Percentiles rank a stretch among this genome's conserved stretches.
phyloP scores from a whole-genome alignment of 805 yeast genomes.

The Cyberlindnera euphorbiae region DNA sequence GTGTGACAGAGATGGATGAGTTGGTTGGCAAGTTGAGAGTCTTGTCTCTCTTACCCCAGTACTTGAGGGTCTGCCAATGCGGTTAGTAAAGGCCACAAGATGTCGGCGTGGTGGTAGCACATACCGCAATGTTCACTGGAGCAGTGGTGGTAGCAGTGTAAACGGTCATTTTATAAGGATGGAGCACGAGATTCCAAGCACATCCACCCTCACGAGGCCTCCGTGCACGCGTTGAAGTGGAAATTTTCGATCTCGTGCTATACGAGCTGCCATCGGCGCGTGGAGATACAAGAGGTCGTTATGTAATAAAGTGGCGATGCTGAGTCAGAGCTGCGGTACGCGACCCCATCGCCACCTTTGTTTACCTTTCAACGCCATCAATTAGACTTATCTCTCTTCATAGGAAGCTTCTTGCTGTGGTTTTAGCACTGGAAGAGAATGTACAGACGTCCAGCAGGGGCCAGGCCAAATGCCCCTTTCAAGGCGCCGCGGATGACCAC shows the following conservation, averaged over 20 bases:
- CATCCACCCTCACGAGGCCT: too few relatives aligned
- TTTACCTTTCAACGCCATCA: too few relatives aligned
- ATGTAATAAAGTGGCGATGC: too few relatives aligned
- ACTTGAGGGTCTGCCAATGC: conserved; percentile 68
- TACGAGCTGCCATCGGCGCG: conserved; percentile 2
- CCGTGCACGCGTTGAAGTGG: background rate
- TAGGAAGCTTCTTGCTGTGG: too few relatives aligned
- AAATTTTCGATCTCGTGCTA: conserved; percentile 2
- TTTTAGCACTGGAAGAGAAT: background rate
- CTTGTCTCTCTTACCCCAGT: conserved; percentile 98
- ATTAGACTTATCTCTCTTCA: too few relatives aligned
- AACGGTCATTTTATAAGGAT: conserved; percentile 38
- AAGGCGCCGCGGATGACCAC: conserved; percentile 15
- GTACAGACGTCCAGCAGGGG: conserved; percentile 7
- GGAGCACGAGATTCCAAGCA: background rate
- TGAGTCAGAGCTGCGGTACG: too few relatives aligned
- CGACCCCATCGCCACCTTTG: too few relatives aligned
- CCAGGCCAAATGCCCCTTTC: conserved; percentile 13
- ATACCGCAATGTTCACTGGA: conserved; percentile 93
- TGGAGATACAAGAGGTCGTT: too few relatives aligned
- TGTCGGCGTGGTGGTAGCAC: conserved; percentile 25
- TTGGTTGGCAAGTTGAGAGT: conserved; percentile 89
- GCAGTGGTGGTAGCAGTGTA: conserved; percentile 85
- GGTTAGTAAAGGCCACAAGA: background rate
- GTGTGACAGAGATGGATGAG: conserved; percentile 91